Evolutionary conservation across 768 basidiomycete genomes (phyloP).

Genomic region (Rhizopogon vesiculosus): DNA sequence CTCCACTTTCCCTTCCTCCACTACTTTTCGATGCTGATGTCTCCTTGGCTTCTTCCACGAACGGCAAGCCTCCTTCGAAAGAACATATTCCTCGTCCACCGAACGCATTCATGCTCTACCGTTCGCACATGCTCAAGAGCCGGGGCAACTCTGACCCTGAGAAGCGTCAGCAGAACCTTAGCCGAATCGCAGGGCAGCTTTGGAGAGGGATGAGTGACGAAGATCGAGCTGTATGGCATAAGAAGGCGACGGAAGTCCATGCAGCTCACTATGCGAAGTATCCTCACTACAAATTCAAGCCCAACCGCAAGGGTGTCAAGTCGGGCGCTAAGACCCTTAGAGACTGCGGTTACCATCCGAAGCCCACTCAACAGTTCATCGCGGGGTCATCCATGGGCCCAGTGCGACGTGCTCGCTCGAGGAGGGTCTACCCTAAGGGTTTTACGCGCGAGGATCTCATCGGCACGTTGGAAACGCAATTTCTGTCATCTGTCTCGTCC

Average conservation of each 20-base stretch:
- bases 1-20: not conserved
- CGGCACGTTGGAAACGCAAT: conserved; percentile 4
- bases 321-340: conserved; percentile 11
- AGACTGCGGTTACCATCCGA: conserved; percentile 15
- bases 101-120: conserved; percentile 57
- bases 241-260: conserved; percentile 21
- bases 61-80: not conserved
- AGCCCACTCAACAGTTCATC: conserved; percentile 29
- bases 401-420: conserved; percentile 26
- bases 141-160: conserved; percentile 40
- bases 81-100: conserved; percentile 42
- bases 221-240: conserved; percentile 33
- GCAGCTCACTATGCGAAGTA: conserved; percentile 24
- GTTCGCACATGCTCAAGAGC: conserved; percentile 44
- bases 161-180: conserved; percentile 51
- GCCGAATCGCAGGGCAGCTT: conserved; percentile 46
- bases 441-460: conserved; percentile 12
- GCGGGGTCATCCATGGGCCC: conserved; percentile 34
- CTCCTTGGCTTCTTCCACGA: not conserved
- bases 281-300: conserved; percentile 24
- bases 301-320: conserved; percentile 17
- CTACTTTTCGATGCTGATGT: not conserved
- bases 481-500: not conserved
- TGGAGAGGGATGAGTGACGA: conserved; percentile 41
- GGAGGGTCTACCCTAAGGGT: conserved; percentile 16